These are phyloP conservation scores for Pythium plurisporium DNA, from an alignment of 352 stramenopile genomes.

Conservation along the genomic window DNA sequence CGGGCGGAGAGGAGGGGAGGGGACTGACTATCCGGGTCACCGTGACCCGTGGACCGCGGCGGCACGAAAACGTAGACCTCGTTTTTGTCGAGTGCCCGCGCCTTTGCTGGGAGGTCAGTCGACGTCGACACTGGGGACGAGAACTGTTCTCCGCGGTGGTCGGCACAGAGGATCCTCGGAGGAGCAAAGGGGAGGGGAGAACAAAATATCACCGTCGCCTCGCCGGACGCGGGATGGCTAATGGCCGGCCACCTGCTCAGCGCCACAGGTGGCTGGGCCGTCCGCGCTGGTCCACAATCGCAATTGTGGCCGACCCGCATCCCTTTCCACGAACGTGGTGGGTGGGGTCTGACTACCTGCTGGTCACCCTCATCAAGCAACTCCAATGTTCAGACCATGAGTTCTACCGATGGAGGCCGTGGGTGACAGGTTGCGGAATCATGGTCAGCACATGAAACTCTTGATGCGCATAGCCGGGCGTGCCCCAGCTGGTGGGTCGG, in stretches of 20 bases:
- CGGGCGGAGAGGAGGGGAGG: no score
- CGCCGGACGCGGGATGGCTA: neutral
- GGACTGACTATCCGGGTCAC: neutral
- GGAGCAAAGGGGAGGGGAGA: neutral
- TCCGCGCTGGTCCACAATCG: neutral
- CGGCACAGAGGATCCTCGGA: no score
- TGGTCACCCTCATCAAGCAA: neutral
- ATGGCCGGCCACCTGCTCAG: neutral
- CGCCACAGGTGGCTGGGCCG: neutral
- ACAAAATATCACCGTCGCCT: neutral
- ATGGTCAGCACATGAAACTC: no score
- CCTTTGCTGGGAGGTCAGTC: neutral
- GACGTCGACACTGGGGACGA: no score
- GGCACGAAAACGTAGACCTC: neutral
- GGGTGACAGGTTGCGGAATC: no score
- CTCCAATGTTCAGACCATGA: neutral
- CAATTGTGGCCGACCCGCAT: neutral
- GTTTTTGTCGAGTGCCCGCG: neutral
- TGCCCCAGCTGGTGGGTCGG: neutral
- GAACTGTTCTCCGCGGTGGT: no score
- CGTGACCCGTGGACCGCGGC: neutral
- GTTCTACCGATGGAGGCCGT: no score
- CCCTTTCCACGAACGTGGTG: slow-evolving; percentile 15
- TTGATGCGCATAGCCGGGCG: neutral
- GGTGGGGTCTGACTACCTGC: slow-evolving; percentile 4